phyloP scores from a whole-genome alignment of 495 filamentous ascomycete genomes.

The Glutinoglossum americanum region DNA sequence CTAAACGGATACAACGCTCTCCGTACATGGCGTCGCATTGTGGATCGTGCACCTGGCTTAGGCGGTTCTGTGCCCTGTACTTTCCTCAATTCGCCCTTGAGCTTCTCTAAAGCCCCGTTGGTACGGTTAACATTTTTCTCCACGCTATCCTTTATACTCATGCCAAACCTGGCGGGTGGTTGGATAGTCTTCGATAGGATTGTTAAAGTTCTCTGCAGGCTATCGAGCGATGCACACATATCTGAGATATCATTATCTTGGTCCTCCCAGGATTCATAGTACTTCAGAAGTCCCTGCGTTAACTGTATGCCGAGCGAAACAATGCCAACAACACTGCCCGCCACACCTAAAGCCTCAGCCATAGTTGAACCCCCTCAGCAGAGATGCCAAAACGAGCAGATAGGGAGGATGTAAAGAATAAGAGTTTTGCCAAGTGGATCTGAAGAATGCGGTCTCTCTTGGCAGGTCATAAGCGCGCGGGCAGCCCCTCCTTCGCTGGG shows the following conservation, averaged over 20 bases:
- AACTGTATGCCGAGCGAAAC: background rate
- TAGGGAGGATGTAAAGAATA: background rate
- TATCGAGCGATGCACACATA: constrained; percentile 6
- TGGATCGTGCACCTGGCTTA: constrained; percentile 4
- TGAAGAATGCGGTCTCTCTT: background rate
- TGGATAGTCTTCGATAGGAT: constrained; percentile 4
- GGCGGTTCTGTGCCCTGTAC: constrained; percentile 4
- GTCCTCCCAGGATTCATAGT: constrained; percentile 3
- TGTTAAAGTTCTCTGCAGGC: constrained; percentile 4
- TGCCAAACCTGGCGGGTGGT: constrained; percentile 5
- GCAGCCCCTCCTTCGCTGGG: background rate
- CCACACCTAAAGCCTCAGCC: background rate
- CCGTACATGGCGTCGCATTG: constrained; percentile 6
- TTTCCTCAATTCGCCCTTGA: constrained; percentile 6
- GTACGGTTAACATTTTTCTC: constrained; percentile 5
- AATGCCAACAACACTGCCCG: background rate
- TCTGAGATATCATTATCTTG: constrained; percentile 5
- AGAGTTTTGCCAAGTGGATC: background rate
- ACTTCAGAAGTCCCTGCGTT: background rate
- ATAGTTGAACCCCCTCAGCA: background rate
- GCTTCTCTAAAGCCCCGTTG: constrained; percentile 4
- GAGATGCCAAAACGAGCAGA: background rate
- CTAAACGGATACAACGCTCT: constrained; percentile 5
- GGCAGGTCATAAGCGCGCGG: background rate
- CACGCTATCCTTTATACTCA: constrained; percentile 5